Evolutionary conservation across 2,329 filamentous ascomycete genomes (phyloP), one percentile per base, ranked within the genome.

Genomic region (Aureobasidium zeae): DNA sequence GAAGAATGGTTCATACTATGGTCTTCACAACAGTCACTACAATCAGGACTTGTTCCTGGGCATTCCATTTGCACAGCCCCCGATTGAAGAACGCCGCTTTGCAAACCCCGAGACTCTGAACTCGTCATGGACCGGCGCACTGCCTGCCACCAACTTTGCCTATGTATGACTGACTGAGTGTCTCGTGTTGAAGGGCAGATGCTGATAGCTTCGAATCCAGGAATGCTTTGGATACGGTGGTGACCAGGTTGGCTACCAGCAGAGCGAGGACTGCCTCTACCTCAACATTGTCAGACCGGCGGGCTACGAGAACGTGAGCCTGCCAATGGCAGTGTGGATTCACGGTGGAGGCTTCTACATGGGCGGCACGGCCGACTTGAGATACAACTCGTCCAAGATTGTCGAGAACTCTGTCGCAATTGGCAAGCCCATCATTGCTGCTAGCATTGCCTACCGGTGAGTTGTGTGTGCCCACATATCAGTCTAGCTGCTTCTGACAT

Each of bases 361-460:
- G 35, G 76, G 77, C 1, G 68, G 55, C 55, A 67, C 51, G 52
- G 61, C 48, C 10, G 74, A 78, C 48, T 63, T 70, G 4, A 70
- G 77, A 43, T 83, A 83, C 56, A 82, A 83, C 52, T 63, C 79
- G 46, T 73, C 72, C 11, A 74, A 71, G 47, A 70, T 81, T 34
- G 73, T 83, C 5, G 57, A 69, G 41, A 64, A 68, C 37, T 57
- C 59, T 11, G 55, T 62, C 17, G 54, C 55, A 30, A 61, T 64
- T 31, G 64, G 63, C 31, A 66, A 62, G 32, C 71, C 71, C 8
- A 62, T 83, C 39, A 64, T 83, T 30, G 74, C 66, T 24, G 68
- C 81, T 38, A 73, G 68, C 56, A 73, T 80, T 56, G 76, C 74
- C 59, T 77, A 83, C 59, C 71, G 81, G n/a, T n/a, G n/a, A n/a